phyloP scores from a whole-genome alignment of 441 rosid genomes.

The Jatropha multifida region DNA sequence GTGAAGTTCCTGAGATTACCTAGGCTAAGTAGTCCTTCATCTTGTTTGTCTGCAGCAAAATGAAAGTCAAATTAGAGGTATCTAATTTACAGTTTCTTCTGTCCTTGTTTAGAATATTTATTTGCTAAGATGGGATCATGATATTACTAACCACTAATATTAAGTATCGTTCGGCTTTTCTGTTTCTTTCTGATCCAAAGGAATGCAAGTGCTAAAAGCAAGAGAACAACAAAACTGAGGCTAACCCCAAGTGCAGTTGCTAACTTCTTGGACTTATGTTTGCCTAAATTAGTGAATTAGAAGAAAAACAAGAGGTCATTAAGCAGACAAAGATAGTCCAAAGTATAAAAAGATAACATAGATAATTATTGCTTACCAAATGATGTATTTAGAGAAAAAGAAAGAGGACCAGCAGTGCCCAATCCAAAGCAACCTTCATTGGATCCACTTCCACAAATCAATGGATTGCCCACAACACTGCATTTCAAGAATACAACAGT shows the following conservation, averaged over 20 bases:
- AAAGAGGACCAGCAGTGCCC: constrained; percentile 43
- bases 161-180: constrained; percentile 37
- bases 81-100: no score
- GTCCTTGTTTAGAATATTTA: background rate
- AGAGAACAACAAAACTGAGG: constrained; percentile 49
- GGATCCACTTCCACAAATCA: constrained; percentile 63
- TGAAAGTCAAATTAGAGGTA: background rate
- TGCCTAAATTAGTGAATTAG: constrained; percentile 28
- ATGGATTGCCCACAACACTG: constrained; percentile 75
- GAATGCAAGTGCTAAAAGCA: constrained; percentile 46
- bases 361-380: constrained; percentile 36
- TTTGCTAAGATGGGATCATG: background rate
- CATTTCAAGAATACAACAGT: constrained; percentile 21
- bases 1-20: constrained; percentile 76
- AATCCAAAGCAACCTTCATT: constrained; percentile 61
- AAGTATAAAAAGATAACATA: background rate
- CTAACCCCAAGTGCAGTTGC: constrained; percentile 70
- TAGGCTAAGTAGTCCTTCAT: constrained; percentile 56
- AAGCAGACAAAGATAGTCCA: background rate
- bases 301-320: background rate
- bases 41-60: constrained; percentile 59
- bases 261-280: constrained; percentile 57
- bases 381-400: constrained; percentile 49
- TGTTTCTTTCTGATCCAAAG: constrained; percentile 54
- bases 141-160: constrained; percentile 49